These are phyloP conservation scores for Condylostoma magnum DNA, from an alignment of 169 alveolate genomes.

Conservation along the genomic window DNA sequence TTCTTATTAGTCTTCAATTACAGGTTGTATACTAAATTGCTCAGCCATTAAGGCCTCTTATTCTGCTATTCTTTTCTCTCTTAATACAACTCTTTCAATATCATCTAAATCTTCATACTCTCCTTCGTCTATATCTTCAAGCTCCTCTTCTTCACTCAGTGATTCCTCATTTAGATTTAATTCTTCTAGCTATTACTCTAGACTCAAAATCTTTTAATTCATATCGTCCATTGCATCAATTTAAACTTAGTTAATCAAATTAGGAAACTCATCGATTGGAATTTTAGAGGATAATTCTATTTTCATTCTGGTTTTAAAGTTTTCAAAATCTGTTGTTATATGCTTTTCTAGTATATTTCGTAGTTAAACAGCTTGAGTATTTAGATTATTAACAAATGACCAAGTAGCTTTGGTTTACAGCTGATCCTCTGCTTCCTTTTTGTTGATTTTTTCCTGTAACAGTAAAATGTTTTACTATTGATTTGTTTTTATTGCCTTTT, in stretches of 20 bases:
- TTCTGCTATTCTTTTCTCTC: neutral
- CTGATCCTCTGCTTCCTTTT: no score
- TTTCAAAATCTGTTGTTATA: constrained; percentile 24
- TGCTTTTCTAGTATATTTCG: no score
- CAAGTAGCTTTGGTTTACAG: no score
- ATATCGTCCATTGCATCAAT: neutral
- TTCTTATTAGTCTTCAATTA: neutral
- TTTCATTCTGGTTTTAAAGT: constrained; percentile 12
- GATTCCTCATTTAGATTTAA: neutral
- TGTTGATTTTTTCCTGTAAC: no score
- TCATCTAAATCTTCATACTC: constrained; percentile 25
- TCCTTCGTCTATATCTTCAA: neutral
- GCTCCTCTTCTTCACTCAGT: neutral
- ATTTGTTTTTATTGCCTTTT: no score
- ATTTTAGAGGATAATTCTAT: neutral
- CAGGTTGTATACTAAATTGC: neutral
- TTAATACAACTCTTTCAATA: neutral
- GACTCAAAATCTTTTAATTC: neutral
- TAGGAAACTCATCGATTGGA: neutral
- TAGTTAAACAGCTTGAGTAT: no score
- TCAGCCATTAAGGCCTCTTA: neutral
- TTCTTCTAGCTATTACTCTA: constrained; percentile 17
- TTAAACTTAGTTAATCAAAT: neutral
- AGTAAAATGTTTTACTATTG: no score
- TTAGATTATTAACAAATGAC: no score